Evolutionary conservation across 441 rosid species (phyloP).

Genomic region (Erodium moschatum): DNA sequence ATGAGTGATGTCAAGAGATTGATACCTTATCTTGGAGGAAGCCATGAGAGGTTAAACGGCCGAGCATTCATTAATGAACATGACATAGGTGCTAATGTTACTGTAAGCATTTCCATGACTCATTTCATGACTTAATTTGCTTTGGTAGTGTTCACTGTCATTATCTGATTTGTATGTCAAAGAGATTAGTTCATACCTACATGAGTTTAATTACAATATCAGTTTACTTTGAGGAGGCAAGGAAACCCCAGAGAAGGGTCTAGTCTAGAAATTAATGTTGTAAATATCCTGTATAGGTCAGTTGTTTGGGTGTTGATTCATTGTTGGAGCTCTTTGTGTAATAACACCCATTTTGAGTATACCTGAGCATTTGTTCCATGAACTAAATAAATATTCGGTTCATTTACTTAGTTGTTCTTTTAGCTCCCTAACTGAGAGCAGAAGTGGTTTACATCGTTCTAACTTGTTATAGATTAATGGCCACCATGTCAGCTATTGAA

Average conservation of each 20-base stretch:
- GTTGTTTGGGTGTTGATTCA: background rate
- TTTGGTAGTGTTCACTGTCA: background rate
- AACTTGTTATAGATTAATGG: background rate
- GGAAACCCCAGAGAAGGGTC: background rate
- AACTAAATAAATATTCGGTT: background rate
- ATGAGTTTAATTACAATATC: background rate
- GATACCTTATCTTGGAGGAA: conserved; percentile 71
- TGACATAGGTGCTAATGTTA: conserved; percentile 80
- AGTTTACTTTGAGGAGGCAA: background rate
- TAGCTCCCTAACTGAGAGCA: background rate
- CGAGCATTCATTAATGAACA: conserved; percentile 66
- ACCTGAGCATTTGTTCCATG: background rate
- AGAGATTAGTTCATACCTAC: background rate
- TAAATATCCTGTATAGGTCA: background rate
- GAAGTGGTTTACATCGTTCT: background rate
- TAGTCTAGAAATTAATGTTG: background rate
- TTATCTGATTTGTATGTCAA: background rate
- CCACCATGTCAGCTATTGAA: background rate
- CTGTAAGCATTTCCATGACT: conserved; percentile 47
- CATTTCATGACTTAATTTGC: conserved; percentile 15
- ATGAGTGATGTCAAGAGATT: conserved; percentile 56
- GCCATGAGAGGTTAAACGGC: conserved; percentile 77
- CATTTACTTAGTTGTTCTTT: background rate
- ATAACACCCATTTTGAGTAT: background rate
- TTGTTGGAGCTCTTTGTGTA: background rate